A percentile compares a stretch with the other conserved stretches of the same genome.
These are phyloP conservation scores for Corrigiola litoralis DNA, from an alignment of 179 eudicot species.

Conservation along the genomic window DNA sequence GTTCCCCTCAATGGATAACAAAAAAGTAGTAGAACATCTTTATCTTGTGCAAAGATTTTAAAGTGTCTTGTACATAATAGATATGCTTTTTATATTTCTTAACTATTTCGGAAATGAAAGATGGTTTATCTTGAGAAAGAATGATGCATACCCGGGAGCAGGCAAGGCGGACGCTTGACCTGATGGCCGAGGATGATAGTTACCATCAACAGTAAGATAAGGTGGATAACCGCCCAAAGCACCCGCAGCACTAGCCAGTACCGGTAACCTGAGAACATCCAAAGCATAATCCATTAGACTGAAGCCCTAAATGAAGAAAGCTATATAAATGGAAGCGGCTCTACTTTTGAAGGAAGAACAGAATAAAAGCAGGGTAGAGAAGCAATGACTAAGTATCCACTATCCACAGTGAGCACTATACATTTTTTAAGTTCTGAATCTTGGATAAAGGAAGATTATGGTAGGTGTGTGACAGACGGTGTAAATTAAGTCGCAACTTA, in stretches of 20 bases:
- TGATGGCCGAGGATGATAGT: conserved; percentile 56
- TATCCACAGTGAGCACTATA: no score
- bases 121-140: background rate
- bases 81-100: background rate
- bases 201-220: conserved; percentile 72
- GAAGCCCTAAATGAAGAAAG: background rate
- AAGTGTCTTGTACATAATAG: background rate
- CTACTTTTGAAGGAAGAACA: no score
- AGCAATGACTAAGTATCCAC: no score
- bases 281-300: background rate
- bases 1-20: no score
- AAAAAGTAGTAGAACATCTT: no score
- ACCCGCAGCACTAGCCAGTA: conserved; percentile 91
- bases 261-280: conserved; percentile 62
- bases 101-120: background rate
- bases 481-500: no score
- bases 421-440: no score
- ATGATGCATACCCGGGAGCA: conserved; percentile 52
- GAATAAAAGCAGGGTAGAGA: no score
- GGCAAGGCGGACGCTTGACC: conserved; percentile 66
- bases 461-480: no score
- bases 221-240: conserved; percentile 82
- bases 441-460: no score
- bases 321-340: no score
- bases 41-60: no score